These are phyloP conservation scores for Exophiala spinifera DNA, from an alignment of 2,329 filamentous ascomycete species.

Conservation along the genomic window DNA sequence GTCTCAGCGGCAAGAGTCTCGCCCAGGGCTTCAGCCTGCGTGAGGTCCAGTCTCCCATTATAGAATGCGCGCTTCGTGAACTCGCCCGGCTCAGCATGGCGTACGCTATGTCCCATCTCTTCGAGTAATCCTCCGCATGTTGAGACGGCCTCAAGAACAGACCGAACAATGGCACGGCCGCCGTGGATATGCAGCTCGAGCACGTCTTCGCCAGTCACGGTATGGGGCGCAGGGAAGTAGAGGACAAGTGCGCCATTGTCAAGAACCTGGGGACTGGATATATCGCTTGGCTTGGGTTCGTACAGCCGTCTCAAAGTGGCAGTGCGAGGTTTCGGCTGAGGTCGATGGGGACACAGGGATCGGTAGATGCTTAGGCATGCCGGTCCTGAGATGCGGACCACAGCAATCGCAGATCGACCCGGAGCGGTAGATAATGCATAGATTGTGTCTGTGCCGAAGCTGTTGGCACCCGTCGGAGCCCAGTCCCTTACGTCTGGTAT, in stretches of 20 bases:
- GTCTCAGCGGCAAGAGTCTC: constrained; percentile 67
- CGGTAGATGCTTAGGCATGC: constrained; percentile 69
- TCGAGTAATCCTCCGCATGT: constrained; percentile 27
- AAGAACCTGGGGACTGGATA: constrained; percentile 46
- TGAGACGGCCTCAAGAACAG: constrained; percentile 75
- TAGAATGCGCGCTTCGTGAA: constrained; percentile 91
- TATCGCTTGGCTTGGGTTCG: constrained; percentile 48
- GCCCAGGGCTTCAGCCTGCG: constrained; percentile 69
- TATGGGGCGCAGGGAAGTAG: constrained; percentile 75
- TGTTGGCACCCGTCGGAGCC: background rate
- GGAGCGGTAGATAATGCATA: constrained; percentile 87
- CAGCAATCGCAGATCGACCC: constrained; percentile 83
- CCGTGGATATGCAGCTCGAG: constrained; percentile 95
- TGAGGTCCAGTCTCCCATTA: constrained; percentile 78
- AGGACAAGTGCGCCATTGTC: constrained; percentile 79
- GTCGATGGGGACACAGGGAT: constrained; percentile 55
- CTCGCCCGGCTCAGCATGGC: constrained; percentile 91
- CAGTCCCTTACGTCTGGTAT: constrained; percentile 6
- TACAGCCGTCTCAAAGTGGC: constrained; percentile 74
- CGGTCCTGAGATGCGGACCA: constrained; percentile 81
- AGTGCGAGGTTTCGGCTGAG: constrained; percentile 56
- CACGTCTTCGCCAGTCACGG: constrained; percentile 88
- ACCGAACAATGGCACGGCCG: constrained; percentile 81
- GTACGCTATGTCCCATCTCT: constrained; percentile 48
- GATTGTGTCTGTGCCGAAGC: constrained; percentile 57